Evolutionary conservation across 331 rosid species (phyloP).

Genomic region (Malus hybrid): DNA sequence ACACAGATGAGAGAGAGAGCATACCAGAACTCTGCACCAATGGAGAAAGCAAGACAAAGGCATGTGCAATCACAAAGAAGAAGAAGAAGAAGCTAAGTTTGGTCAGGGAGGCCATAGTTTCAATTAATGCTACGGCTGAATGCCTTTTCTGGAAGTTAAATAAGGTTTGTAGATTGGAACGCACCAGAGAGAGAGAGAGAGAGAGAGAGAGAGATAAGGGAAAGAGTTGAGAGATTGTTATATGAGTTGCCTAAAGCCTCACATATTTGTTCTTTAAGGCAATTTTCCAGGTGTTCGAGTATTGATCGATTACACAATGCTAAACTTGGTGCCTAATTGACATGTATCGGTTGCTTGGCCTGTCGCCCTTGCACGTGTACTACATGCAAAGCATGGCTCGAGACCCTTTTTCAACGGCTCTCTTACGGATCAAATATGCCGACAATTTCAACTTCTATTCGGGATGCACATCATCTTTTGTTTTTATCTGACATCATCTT

Average conservation of each 20-base stretch:
- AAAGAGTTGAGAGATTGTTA: not conserved
- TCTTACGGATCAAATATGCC: too few relatives aligned
- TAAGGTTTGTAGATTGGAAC: not conserved
- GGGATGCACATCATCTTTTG: too few relatives aligned
- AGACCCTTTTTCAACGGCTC: too few relatives aligned
- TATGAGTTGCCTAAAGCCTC: not conserved
- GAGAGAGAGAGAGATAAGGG: not conserved
- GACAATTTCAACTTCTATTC: too few relatives aligned
- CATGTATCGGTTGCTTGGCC: slow-evolving; percentile 19
- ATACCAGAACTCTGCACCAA: slow-evolving; percentile 36
- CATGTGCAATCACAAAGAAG: slow-evolving; percentile 23
- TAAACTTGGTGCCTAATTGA: slow-evolving; percentile 1
- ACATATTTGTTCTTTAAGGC: too few relatives aligned
- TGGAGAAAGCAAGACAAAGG: slow-evolving; percentile 26
- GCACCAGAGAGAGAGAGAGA: not conserved
- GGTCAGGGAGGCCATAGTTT: slow-evolving; percentile 36
- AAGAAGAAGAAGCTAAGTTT: slow-evolving; percentile 23
- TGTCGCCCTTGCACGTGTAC: slow-evolving; percentile 38
- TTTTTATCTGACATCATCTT: too few relatives aligned
- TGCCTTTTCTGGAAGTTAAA: not conserved
- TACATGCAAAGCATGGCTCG: slow-evolving; percentile 36
- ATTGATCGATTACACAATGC: not conserved
- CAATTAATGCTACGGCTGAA: not conserved
- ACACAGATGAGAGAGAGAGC: not conserved
- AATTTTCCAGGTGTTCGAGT: slow-evolving; percentile 21